These are phyloP conservation scores for Blepharisma stoltei DNA, from an alignment of 73 alveolate genomes.

Conservation along the genomic window DNA sequence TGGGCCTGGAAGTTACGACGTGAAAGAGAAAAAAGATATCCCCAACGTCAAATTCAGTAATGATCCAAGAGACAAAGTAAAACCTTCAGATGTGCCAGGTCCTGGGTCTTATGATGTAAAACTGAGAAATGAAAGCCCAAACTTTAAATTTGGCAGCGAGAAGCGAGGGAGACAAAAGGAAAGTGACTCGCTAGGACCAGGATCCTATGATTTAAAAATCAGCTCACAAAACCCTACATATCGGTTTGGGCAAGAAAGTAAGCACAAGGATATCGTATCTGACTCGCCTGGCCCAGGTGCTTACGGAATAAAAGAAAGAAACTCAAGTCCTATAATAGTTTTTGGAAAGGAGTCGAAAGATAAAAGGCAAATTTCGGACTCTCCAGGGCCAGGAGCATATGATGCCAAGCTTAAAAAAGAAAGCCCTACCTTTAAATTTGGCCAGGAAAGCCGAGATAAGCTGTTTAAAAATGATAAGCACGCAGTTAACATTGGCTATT, in stretches of 20 bases:
- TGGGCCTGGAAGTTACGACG: conserved; percentile 5
- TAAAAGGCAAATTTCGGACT: not conserved
- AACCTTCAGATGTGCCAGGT: not conserved
- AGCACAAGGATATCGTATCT: too few species aligned
- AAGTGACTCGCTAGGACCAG: conserved; percentile 18
- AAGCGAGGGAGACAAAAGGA: not conserved
- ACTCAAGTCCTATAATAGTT: not conserved
- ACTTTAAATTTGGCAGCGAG: not conserved
- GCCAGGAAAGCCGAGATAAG: too few species aligned
- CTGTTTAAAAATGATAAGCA: too few species aligned
- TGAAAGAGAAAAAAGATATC: too few species aligned
- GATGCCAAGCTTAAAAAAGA: too few species aligned
- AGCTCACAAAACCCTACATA: not conserved
- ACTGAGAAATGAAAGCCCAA: not conserved
- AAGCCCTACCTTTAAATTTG: too few species aligned
- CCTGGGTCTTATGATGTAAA: conserved; percentile 14
- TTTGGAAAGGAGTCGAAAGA: not conserved
- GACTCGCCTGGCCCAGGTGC: conserved; percentile 28
- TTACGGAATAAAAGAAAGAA: not conserved
- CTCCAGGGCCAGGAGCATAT: conserved; percentile 30
- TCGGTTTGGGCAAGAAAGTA: not conserved
- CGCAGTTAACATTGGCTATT: too few species aligned
- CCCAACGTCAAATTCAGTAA: too few species aligned
- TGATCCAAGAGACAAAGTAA: too few species aligned
- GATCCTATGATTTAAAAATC: not conserved